Evolutionary conservation across 2,329 filamentous ascomycete genomes (phyloP).

Genomic region (Arthrobotrys sphaeroides): DNA sequence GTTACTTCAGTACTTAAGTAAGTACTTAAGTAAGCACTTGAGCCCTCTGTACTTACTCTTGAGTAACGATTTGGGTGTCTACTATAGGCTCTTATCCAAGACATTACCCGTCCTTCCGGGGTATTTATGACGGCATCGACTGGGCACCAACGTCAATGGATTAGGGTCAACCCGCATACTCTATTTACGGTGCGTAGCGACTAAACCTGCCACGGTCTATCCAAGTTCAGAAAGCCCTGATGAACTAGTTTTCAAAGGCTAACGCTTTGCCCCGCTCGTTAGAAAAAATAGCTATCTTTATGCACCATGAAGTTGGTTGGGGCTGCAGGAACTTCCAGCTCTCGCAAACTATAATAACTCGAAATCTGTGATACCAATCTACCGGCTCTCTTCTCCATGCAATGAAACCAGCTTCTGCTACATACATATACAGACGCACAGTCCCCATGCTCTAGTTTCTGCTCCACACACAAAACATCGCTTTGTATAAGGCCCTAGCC

Average conservation of each 20-base stretch:
- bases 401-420: conserved; percentile 24
- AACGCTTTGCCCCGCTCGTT: conserved; percentile 21
- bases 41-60: background rate
- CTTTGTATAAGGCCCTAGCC: conserved; percentile 33
- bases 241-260: background rate
- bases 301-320: conserved; percentile 13
- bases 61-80: background rate
- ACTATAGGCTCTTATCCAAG: background rate
- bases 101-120: conserved; percentile 12
- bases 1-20: too few species aligned
- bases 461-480: conserved; percentile 18
- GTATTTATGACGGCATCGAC: conserved; percentile 22
- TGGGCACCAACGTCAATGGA: background rate
- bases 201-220: background rate
- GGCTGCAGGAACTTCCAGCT: conserved; percentile 19
- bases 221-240: background rate
- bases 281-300: conserved; percentile 15
- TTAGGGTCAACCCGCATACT: background rate
- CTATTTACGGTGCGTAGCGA: background rate
- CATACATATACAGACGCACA: background rate
- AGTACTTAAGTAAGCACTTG: too few species aligned
- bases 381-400: conserved; percentile 1
- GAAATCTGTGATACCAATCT: conserved; percentile 18
- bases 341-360: conserved; percentile 28
- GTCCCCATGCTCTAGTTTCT: conserved; percentile 29